Percentiles rank a stretch among this genome's conserved stretches.
phyloP scores from a whole-genome alignment of 306 rosid genomes.

The Prinsepia uniflora region DNA sequence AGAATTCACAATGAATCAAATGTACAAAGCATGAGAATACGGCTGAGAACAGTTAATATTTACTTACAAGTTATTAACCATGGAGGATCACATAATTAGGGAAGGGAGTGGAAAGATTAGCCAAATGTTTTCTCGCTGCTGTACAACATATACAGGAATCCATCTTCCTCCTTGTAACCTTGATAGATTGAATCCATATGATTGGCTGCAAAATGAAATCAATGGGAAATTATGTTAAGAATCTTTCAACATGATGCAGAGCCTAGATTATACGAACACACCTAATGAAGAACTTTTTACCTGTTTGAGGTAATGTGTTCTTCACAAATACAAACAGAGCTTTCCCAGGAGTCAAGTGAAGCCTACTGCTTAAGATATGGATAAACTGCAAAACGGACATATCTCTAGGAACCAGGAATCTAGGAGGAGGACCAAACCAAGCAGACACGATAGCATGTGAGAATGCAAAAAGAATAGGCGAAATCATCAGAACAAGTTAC shows the following conservation, averaged over 20 bases:
- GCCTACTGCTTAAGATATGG: constrained; percentile 70
- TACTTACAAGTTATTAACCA: constrained; percentile 19
- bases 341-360: constrained; percentile 63
- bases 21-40: constrained; percentile 7
- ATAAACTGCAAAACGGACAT: constrained; percentile 77
- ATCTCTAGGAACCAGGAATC: constrained; percentile 87
- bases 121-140: constrained; percentile 91
- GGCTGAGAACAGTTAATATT: constrained; percentile 1
- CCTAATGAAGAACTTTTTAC: constrained; percentile 35
- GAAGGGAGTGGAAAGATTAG: constrained; percentile 21
- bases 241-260: too few relatives aligned
- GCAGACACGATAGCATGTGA: constrained; percentile 5
- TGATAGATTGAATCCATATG: constrained; percentile 33
- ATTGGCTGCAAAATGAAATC: constrained; percentile 37
- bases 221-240: too few relatives aligned
- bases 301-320: constrained; percentile 86
- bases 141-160: constrained; percentile 86
- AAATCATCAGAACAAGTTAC: neutral
- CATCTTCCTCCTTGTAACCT: constrained; percentile 72
- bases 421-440: constrained; percentile 9
- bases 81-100: neutral
- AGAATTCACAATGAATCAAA: constrained; percentile 8
- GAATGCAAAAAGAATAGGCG: constrained; percentile 7
- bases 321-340: constrained; percentile 87
- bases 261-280: too few relatives aligned